Evolutionary conservation across 805 yeast genomes (phyloP).

Genomic region (Candida anglica): DNA sequence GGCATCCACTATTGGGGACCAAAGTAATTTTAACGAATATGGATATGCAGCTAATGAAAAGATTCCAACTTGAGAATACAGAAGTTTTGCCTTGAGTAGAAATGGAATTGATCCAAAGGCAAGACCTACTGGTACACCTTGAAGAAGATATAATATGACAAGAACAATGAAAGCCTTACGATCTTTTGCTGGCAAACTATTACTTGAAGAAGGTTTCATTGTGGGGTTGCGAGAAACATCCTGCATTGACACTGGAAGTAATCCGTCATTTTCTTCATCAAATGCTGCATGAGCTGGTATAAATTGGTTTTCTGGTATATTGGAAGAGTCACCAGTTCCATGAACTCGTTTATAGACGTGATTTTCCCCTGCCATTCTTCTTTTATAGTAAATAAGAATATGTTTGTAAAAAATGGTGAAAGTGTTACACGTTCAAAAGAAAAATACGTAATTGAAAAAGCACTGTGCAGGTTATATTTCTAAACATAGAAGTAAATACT

Average conservation of each 20-base stretch:
- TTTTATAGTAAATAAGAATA: no score
- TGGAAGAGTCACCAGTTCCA: conserved; percentile 9
- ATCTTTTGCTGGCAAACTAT: conserved; percentile 35
- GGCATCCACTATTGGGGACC: conserved; percentile 97
- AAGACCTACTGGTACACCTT: conserved; percentile 95
- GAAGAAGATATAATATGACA: conserved; percentile 73
- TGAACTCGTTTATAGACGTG: conserved; percentile 19
- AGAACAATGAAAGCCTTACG: conserved; percentile 71
- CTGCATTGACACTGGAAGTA: conserved; percentile 26
- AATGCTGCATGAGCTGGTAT: conserved; percentile 19
- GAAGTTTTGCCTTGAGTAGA: conserved; percentile 72
- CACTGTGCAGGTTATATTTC: no score
- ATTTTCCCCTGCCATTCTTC: conserved; percentile 2
- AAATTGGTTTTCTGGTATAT: conserved; percentile 10
- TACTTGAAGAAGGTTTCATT: not conserved
- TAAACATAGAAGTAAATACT: no score
- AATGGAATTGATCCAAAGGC: conserved; percentile 96
- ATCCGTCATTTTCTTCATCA: conserved; percentile 31
- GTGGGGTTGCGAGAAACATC: conserved; percentile 7
- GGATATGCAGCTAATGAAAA: conserved; percentile 94
- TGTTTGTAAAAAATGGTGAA: no score
- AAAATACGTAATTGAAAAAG: no score
- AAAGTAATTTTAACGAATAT: conserved; percentile 81
- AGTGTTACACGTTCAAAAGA: no score
- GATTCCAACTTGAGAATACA: conserved; percentile 86